Percentiles rank a stretch among this genome's conserved stretches.
These are phyloP conservation scores for Trichothecium roseum DNA, from an alignment of 2,329 filamentous ascomycete species.

Conservation along the genomic window DNA sequence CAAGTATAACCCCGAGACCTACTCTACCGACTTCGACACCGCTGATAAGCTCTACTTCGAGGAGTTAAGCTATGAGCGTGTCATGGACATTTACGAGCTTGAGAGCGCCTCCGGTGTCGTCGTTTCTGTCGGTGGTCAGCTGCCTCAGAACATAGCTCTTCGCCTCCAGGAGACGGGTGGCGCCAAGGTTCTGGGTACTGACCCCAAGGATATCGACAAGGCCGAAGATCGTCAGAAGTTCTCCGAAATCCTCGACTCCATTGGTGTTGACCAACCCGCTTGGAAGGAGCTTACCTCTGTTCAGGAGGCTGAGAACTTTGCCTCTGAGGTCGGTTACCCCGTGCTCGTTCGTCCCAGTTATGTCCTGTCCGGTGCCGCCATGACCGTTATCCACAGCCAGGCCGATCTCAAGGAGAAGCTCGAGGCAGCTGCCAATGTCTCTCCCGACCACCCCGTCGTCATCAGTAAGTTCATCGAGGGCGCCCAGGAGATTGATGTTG, in stretches of 20 bases:
- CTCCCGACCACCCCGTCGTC: constrained; percentile 93
- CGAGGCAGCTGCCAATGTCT: constrained; percentile 78
- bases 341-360: constrained; percentile 92
- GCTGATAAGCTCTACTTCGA: constrained; percentile 95
- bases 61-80: constrained; percentile 90
- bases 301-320: constrained; percentile 78
- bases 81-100: constrained; percentile 98
- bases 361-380: constrained; percentile 92
- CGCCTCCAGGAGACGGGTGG: constrained; percentile 84
- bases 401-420: constrained; percentile 93
- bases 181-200: constrained; percentile 83
- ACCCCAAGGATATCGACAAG: constrained; percentile 92
- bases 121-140: constrained; percentile 89
- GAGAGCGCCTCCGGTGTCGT: constrained; percentile 79
- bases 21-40: constrained; percentile 74
- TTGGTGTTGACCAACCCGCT: constrained; percentile 90
- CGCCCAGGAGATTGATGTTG: constrained; percentile 91
- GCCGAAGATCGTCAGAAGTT: constrained; percentile 98
- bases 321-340: constrained; percentile 77
- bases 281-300: constrained; percentile 97
- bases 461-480: constrained; percentile 98
- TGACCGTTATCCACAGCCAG: constrained; percentile 89
- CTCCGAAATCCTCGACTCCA: constrained; percentile 92
- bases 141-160: constrained; percentile 95
- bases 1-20: constrained; percentile 69